These are phyloP conservation scores for Zygoascus sp. DNA, from an alignment of 1,139 yeast species.

Conservation along the genomic window DNA sequence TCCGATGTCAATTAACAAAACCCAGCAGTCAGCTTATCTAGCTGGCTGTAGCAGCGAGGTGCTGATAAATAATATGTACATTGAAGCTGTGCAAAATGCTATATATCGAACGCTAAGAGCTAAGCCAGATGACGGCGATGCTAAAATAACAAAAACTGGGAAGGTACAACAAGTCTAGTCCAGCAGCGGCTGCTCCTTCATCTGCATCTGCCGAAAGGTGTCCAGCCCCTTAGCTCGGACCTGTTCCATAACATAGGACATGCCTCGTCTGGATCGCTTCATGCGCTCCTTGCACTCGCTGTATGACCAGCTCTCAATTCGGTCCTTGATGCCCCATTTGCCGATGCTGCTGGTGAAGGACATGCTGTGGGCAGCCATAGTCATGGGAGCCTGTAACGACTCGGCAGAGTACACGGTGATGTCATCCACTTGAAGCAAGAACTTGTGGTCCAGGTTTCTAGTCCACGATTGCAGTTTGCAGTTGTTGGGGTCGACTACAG, in stretches of 20 bases:
- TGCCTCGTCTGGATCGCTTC: conserved; percentile 63
- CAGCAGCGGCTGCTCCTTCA: not conserved
- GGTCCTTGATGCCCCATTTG: conserved; percentile 56
- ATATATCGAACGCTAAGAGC: not conserved
- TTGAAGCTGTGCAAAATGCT: not conserved
- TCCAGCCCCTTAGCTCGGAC: conserved; percentile 39
- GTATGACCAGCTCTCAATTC: conserved; percentile 82
- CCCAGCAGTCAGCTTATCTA: too few relatives aligned
- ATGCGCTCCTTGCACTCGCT: conserved; percentile 64
- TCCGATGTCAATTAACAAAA: too few relatives aligned
- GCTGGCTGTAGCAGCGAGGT: too few relatives aligned
- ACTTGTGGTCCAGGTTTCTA: conserved; percentile 80
- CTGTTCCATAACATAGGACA: conserved; percentile 70
- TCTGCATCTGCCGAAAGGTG: conserved; percentile 19
- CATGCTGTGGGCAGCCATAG: conserved; percentile 42
- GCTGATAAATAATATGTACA: not conserved
- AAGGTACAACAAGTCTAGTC: not conserved
- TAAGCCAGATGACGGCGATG: not conserved
- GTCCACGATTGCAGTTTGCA: conserved; percentile 65
- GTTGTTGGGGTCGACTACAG: conserved; percentile 62
- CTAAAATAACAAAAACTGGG: not conserved
- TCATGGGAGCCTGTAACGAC: conserved; percentile 17
- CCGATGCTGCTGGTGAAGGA: conserved; percentile 68
- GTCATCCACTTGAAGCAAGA: conserved; percentile 77
- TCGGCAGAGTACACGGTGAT: conserved; percentile 49